phyloP scores from a whole-genome alignment of 306 rosid genomes.

The Corylus heterophylla region DNA sequence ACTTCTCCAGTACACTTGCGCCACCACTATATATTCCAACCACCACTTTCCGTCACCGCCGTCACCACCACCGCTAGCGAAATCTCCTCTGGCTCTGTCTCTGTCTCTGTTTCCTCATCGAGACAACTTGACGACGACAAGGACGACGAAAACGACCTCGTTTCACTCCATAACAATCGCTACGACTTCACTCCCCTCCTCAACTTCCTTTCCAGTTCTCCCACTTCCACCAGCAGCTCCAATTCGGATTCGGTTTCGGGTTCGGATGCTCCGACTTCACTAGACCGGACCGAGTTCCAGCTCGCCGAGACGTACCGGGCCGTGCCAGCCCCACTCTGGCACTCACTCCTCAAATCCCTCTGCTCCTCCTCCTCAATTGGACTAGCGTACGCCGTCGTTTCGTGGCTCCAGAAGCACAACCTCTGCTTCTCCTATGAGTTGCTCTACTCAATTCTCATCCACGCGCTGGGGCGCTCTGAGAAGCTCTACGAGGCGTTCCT shows the following conservation, averaged over 20 bases:
- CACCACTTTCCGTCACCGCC: slow-evolving; percentile 17
- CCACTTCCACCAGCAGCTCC: not conserved
- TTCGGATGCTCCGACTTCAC: slow-evolving; percentile 56
- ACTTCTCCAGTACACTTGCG: slow-evolving; percentile 20
- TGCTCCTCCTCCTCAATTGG: slow-evolving; percentile 61
- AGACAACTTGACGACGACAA: slow-evolving; percentile 34
- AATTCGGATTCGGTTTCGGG: slow-evolving; percentile 1
- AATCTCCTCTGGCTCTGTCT: slow-evolving; percentile 33
- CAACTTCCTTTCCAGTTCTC: slow-evolving; percentile 48
- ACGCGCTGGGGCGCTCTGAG: slow-evolving; percentile 88
- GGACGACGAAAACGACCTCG: slow-evolving; percentile 47
- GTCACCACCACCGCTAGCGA: slow-evolving; percentile 23
- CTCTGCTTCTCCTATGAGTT: slow-evolving; percentile 90
- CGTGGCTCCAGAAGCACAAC: slow-evolving; percentile 88
- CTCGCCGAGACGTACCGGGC: slow-evolving; percentile 88
- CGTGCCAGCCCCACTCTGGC: slow-evolving; percentile 88
- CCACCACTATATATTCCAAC: slow-evolving; percentile 25
- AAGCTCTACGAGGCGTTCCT: slow-evolving; percentile 89
- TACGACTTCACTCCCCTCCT: slow-evolving; percentile 83
- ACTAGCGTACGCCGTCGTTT: slow-evolving; percentile 75
- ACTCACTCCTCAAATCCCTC: slow-evolving; percentile 77
- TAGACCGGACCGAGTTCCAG: slow-evolving; percentile 65
- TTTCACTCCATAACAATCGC: slow-evolving; percentile 54
- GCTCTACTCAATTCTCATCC: slow-evolving; percentile 84
- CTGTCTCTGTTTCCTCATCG: slow-evolving; percentile 28